A percentile compares a stretch with the other conserved stretches of the same genome.
Conservation (phyloP, 129 eudicot genomes). For the Centrapalus pauciflorus region DNA sequence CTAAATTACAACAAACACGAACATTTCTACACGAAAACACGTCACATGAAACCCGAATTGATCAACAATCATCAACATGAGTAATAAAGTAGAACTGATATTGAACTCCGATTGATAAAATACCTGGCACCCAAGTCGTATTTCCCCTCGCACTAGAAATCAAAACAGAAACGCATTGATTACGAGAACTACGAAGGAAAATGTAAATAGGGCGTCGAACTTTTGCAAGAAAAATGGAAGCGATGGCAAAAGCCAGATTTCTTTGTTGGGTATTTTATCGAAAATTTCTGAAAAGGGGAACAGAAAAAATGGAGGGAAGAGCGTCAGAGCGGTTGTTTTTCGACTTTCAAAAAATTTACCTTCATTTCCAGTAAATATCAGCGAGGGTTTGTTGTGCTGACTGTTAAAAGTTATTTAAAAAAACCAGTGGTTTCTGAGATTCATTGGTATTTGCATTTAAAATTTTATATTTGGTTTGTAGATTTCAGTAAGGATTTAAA, state of each 20-base stretch:
- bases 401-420: too few species aligned
- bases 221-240: neutral
- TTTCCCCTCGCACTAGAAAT: neutral
- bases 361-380: too few species aligned
- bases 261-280: neutral
- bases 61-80: neutral
- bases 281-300: neutral
- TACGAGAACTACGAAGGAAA: neutral
- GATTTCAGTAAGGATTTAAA: too few species aligned
- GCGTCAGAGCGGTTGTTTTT: conserved; percentile 12
- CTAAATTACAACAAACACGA: conserved; percentile 5
- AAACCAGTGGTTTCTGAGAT: too few species aligned
- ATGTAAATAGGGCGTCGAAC: neutral
- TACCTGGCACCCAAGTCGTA: conserved; percentile 11
- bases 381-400: too few species aligned
- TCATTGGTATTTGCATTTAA: too few species aligned
- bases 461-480: too few species aligned
- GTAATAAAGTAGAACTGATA: neutral
- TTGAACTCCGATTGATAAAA: neutral
- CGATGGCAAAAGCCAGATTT: neutral
- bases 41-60: neutral
- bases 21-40: neutral
- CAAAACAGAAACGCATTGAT: neutral
- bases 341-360: too few species aligned
- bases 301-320: conserved; percentile 1